Evolutionary conservation across 345 rosid genomes (phyloP).

Genomic region (Euphorbia lathyris): DNA sequence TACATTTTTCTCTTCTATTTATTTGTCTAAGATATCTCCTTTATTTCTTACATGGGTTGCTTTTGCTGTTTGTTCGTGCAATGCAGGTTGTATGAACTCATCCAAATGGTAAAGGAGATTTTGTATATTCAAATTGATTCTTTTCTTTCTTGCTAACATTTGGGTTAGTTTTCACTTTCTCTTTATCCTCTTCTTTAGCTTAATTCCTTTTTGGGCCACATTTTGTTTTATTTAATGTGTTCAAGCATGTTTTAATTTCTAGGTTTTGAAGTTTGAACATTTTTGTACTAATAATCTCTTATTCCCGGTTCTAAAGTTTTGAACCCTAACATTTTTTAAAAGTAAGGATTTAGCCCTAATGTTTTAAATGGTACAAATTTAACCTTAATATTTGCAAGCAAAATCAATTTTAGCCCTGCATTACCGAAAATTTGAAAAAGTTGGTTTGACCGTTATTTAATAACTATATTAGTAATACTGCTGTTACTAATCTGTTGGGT

Average conservation of each 20-base stretch:
- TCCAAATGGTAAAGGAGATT: constrained; percentile 12
- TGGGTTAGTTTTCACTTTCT: constrained; percentile 28
- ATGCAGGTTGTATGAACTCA: constrained; percentile 28
- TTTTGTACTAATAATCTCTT: too few relatives aligned
- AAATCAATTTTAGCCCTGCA: too few relatives aligned
- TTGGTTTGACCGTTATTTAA: too few relatives aligned
- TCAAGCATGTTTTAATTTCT: neutral
- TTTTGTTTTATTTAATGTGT: neutral
- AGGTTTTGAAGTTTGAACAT: neutral
- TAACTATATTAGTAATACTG: too few relatives aligned
- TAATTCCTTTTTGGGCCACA: neutral
- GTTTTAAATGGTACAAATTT: too few relatives aligned
- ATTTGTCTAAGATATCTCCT: neutral
- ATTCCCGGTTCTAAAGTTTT: too few relatives aligned
- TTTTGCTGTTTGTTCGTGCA: constrained; percentile 10
- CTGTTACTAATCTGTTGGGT: too few relatives aligned
- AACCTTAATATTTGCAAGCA: too few relatives aligned
- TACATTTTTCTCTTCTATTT: neutral
- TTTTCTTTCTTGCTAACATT: constrained; percentile 13
- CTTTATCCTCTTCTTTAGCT: neutral
- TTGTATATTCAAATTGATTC: constrained; percentile 15
- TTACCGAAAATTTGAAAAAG: too few relatives aligned
- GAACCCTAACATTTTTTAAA: too few relatives aligned
- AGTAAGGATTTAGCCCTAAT: too few relatives aligned
- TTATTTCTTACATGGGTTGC: neutral